phyloP scores from a whole-genome alignment of 106 monocot genomes.

The Dendrobium catenatum region DNA sequence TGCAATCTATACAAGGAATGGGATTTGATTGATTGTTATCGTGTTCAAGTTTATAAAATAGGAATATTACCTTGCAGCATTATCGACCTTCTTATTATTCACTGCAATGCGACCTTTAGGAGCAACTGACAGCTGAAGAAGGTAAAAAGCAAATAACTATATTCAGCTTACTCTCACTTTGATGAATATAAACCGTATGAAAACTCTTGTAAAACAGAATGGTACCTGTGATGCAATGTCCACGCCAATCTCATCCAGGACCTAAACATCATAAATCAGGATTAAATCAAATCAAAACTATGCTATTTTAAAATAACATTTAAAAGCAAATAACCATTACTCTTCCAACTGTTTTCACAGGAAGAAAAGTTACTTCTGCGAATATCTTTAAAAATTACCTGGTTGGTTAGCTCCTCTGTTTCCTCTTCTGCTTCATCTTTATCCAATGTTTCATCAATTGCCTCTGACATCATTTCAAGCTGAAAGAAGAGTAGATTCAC shows the following conservation, averaged over 20 bases:
- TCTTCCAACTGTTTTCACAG: background rate
- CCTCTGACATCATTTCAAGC: constrained; percentile 91
- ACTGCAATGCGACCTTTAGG: constrained; percentile 85
- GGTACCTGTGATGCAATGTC: constrained; percentile 86
- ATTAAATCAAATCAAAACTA: background rate
- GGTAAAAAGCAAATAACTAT: background rate
- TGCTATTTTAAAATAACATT: background rate
- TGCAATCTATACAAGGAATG: too few relatives aligned
- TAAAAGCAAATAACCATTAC: background rate
- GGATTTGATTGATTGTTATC: too few relatives aligned
- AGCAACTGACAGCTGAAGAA: constrained; percentile 77
- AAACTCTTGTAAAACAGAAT: background rate
- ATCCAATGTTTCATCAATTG: constrained; percentile 93
- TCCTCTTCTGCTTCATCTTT: constrained; percentile 98
- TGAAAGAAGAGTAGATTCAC: constrained; percentile 10
- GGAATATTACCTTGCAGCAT: constrained; percentile 33
- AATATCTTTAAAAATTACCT: constrained; percentile 35
- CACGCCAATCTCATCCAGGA: constrained; percentile 98
- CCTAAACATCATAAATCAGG: constrained; percentile 34
- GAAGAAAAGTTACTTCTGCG: background rate
- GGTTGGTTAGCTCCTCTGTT: constrained; percentile 94
- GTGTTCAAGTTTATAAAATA: background rate
- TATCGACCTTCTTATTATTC: constrained; percentile 55
- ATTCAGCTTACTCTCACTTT: background rate
- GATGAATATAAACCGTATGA: background rate